phyloP scores from a whole-genome alignment of 108 stramenopile species.

The Fistulifera pelliculosa region DNA sequence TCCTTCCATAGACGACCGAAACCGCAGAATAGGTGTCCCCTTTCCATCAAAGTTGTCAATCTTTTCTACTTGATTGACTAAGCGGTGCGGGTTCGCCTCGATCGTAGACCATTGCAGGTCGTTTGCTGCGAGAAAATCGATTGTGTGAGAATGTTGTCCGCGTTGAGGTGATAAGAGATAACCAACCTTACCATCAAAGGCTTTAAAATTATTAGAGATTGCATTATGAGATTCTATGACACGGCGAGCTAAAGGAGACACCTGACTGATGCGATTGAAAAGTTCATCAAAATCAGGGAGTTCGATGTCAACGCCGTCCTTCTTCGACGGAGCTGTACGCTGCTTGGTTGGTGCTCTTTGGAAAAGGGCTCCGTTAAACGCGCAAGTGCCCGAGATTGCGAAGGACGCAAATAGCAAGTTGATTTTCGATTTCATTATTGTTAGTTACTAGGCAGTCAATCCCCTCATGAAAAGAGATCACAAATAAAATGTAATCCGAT shows the following conservation, averaged over 20 bases:
- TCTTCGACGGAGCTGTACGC: slow-evolving; percentile 43
- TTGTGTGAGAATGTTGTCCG: no score
- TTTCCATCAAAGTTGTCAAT: slow-evolving; percentile 63
- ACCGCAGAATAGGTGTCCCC: slow-evolving; percentile 43
- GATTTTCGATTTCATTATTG: no score
- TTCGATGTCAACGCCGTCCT: slow-evolving; percentile 52
- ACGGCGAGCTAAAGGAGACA: slow-evolving; percentile 44
- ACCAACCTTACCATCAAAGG: background rate
- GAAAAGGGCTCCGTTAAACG: slow-evolving; percentile 56
- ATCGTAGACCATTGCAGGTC: slow-evolving; percentile 47
- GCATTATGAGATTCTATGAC: slow-evolving; percentile 25
- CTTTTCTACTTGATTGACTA: slow-evolving; percentile 43
- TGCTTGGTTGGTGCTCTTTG: slow-evolving; percentile 35
- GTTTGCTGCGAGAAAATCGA: background rate
- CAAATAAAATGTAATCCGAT: no score
- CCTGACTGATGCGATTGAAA: slow-evolving; percentile 46
- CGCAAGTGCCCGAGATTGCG: background rate
- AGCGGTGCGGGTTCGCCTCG: slow-evolving; percentile 27
- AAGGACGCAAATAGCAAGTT: no score
- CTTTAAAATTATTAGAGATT: background rate
- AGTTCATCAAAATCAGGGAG: slow-evolving; percentile 61
- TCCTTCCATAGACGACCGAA: slow-evolving; percentile 44
- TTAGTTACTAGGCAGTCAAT: no score
- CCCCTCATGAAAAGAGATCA: no score
- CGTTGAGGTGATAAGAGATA: no score